Conservation (phyloP, 352 stramenopile genomes). For the Plasmopara muralis region DNA sequence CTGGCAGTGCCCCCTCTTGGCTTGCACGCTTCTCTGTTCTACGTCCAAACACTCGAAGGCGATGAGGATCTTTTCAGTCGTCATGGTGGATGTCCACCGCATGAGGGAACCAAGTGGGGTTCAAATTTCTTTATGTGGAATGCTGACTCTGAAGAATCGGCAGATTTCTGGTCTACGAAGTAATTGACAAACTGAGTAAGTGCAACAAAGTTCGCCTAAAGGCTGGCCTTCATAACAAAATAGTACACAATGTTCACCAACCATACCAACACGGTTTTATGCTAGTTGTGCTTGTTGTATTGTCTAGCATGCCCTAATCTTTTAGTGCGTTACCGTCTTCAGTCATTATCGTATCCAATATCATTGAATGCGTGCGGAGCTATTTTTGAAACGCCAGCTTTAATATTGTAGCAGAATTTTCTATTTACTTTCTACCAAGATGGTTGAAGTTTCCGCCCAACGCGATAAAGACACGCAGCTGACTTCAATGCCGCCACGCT, state of each 20-base stretch:
- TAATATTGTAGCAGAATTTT: background rate
- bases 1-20: constrained; percentile 63
- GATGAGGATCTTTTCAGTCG: constrained; percentile 64
- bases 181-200: background rate
- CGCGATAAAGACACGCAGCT: constrained; percentile 6
- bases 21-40: constrained; percentile 76
- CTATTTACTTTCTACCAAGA: background rate
- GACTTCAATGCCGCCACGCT: constrained; percentile 42
- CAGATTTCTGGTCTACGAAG: background rate
- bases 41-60: constrained; percentile 70
- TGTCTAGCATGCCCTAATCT: too few species aligned
- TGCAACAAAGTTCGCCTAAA: too few species aligned
- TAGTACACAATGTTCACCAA: too few species aligned
- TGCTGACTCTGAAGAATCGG: background rate
- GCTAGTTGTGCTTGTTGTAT: too few species aligned
- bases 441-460: constrained; percentile 9
- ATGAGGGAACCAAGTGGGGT: constrained; percentile 75
- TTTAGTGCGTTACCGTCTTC: too few species aligned
- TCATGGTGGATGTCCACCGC: constrained; percentile 74
- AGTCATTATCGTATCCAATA: too few species aligned
- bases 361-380: too few species aligned
- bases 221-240: too few species aligned
- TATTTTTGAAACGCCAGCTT: background rate
- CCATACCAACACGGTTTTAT: too few species aligned
- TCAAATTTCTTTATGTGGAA: constrained; percentile 86